phyloP scores from a whole-genome alignment of 2,329 filamentous ascomycete species.

The Epichloe typhina region DNA sequence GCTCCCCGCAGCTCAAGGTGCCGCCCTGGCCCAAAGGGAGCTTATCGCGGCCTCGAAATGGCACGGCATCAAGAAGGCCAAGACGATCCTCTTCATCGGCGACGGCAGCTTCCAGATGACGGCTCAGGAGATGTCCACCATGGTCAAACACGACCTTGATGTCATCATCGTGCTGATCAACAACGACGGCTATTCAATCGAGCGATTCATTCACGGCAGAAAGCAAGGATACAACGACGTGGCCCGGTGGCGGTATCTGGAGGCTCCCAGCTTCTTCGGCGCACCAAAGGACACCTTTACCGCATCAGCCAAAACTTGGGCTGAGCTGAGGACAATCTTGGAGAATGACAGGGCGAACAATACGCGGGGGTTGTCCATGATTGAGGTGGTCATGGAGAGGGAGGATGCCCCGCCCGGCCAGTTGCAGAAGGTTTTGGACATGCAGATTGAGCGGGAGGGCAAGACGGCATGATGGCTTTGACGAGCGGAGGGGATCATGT shows the following conservation, averaged over 20 bases:
- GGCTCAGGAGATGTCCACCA: conserved; percentile 51
- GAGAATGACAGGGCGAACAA: neutral
- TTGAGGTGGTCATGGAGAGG: conserved; percentile 7
- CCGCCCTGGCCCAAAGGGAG: conserved; percentile 40
- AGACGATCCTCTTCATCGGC: conserved; percentile 44
- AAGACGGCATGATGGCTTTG: neutral
- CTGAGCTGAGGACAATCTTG: conserved; percentile 2
- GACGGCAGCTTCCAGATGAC: conserved; percentile 56
- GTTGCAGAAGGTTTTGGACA: conserved; percentile 3
- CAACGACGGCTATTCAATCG: conserved; percentile 47
- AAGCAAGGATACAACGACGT: conserved; percentile 41
- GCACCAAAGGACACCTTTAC: conserved; percentile 13
- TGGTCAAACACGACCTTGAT: conserved; percentile 40
- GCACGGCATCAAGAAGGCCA: conserved; percentile 11
- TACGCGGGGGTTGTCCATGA: conserved; percentile 3
- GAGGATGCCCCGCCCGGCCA: conserved; percentile 5
- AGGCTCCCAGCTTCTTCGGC: conserved; percentile 35
- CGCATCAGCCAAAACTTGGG: conserved; percentile 5
- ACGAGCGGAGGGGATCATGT: neutral
- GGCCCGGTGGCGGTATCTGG: conserved; percentile 37
- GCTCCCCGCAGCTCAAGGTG: conserved; percentile 42
- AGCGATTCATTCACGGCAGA: conserved; percentile 42
- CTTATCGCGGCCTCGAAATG: conserved; percentile 13
- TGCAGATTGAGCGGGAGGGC: conserved; percentile 4
- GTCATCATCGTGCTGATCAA: conserved; percentile 41